Percentiles rank a stretch among this genome's conserved stretches.
Conservation (phyloP, 2,329 filamentous ascomycete genomes). For the Penicillium palitans region DNA sequence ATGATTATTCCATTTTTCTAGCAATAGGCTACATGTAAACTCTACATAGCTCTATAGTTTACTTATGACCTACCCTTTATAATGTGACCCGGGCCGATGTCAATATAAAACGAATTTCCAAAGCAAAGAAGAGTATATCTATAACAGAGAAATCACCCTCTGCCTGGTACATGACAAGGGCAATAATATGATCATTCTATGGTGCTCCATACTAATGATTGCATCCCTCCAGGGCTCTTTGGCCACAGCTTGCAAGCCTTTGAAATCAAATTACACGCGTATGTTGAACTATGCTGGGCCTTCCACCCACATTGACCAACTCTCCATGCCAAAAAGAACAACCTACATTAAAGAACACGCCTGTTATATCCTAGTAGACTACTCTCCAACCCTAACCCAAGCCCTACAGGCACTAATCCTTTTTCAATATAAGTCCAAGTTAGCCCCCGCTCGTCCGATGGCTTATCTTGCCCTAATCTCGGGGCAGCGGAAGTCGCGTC, state of each 20-base stretch:
- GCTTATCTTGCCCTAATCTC: conserved; percentile 15
- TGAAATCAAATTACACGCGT: background rate
- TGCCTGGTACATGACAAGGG: too few relatives aligned
- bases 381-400: background rate
- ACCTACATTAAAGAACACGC: background rate
- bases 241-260: background rate
- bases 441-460: conserved; percentile 18
- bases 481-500: conserved; percentile 21
- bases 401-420: background rate
- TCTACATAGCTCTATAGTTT: background rate
- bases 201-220: too few relatives aligned
- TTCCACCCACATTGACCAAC: background rate
- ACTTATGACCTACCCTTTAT: background rate
- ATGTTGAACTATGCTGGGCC: background rate
- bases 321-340: background rate
- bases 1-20: too few relatives aligned
- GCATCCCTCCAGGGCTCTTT: background rate
- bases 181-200: background rate
- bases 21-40: background rate
- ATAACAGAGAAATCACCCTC: too few relatives aligned
- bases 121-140: background rate
- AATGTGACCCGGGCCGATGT: background rate
- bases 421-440: background rate
- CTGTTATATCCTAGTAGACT: background rate
- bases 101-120: background rate